Evolutionary conservation across 108 stramenopile genomes (phyloP), one percentile per base, ranked within the genome.

Genomic region (Bacterosira constricta): DNA sequence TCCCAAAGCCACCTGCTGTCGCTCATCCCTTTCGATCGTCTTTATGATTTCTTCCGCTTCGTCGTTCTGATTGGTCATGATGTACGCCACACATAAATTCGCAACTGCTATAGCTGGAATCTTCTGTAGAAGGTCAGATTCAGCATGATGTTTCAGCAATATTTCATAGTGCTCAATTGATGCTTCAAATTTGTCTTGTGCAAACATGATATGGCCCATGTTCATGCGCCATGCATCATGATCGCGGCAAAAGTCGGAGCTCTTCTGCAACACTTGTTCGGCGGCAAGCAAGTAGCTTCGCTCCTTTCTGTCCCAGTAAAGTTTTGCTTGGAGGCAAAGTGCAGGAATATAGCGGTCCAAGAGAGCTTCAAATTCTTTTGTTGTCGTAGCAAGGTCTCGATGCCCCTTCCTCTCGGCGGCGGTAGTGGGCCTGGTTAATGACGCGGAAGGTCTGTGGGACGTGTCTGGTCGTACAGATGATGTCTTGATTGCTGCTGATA

Each of bases 241-340:
- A 61, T 88, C 89, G 3, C 71, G 55, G 75, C 94, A 96, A 64
- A 94, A 92, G 62, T 96, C 96, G 2, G 85, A 79, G n/a, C 59
- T 59, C 45, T 92, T 84, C 10, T 81, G 57, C 62, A 97, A 91
- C 29, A 96, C 65, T 38, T 84, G 63, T 73, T 97, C 93, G n/a
- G n/a, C n/a, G n/a, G n/a, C n/a, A n/a, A n/a, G n/a, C 0, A 92
- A 90, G 73, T 82, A 85, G 5, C 75, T 59, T 69, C 90, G 96
- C 68, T 96, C 88, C 62, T 90, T 85, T 32, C 83, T 62, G 6
- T 97, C 96, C 96, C 96, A 97, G 65, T 92, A 90, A 13, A 93
- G 63, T 17, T 83, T 85, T 12, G 90, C 92, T 77, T 88, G 85
- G 20, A 90, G 86, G 93, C 95, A 96, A 23, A 88, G 57, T 20